Base-by-base conservation (phyloP, 495 filamentous ascomycete genomes). In the Astrothelium macrocarpum region DNA sequence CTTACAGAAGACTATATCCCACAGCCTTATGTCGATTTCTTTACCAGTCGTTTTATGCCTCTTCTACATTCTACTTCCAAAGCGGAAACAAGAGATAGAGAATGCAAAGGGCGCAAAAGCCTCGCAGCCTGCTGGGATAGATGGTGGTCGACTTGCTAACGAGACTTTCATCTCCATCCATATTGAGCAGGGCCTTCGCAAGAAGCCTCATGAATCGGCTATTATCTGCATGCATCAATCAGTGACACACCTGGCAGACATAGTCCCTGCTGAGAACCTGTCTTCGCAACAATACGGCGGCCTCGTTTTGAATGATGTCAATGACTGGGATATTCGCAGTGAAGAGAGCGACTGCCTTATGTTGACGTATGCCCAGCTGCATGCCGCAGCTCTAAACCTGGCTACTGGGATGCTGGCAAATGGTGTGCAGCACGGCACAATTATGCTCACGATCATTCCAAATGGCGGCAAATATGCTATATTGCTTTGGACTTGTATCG, bases 201-300 rank as follows among this genome's bases (percentile, higher is more conserved):
- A 58, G n/a, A 58, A n/a, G 7, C 53, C 53, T 7, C 53, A 58
- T 58, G n/a, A 23, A 25, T 5, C 53, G n/a, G 53, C 53, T 29
- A n/a, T 58, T n/a, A n/a, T 58, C 7, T 58, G 53, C 53, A 58
- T 58, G 53, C 53, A 58, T n/a, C 53, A 58, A n/a, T 11, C 53
- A 7, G 53, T n/a, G 7, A 58, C 7, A 7, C 53, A 58, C 28
- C 53, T 58, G 20, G 5, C 53, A 29, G 20, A 58, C 7, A 5
- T 58, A n/a, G 20, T 58, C n/a, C 36, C 36, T 7, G 53, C n/a
- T n/a, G 53, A 58, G 7, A n/a, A 58, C n/a, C 7, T 23, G 7
- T 29, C n/a, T 58, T n/a, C 5, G 20, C 5, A 29, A n/a, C 53
- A 58, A 58, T 7, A 58, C 11, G 53, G 53, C 53, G 53, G 53